phyloP scores from a whole-genome alignment of 2,329 filamentous ascomycete species.

The Botrytis squamosa region DNA sequence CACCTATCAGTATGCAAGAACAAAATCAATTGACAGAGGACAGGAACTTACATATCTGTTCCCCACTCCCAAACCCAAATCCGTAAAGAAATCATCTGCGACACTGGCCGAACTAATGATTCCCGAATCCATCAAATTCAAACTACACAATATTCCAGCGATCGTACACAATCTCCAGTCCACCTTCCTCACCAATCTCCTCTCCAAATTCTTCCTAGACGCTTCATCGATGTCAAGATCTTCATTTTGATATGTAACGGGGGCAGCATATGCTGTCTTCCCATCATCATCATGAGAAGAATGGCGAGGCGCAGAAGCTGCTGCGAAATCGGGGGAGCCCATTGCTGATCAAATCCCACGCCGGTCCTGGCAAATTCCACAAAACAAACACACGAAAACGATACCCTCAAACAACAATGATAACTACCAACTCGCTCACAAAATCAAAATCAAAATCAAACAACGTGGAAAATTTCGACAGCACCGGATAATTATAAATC shows the following conservation, averaged over 20 bases:
- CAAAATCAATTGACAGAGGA: neutral
- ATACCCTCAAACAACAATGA: neutral
- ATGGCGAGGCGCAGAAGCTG: neutral
- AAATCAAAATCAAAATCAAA: neutral
- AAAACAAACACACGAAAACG: neutral
- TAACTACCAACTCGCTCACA: neutral
- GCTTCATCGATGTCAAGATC: neutral
- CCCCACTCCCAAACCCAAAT: constrained; percentile 59
- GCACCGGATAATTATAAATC: neutral
- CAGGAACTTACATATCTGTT: constrained; percentile 53
- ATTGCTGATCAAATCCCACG: neutral
- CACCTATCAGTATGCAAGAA: neutral
- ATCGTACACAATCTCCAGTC: constrained; percentile 69
- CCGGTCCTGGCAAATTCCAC: neutral
- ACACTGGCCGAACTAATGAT: constrained; percentile 69
- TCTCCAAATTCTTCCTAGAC: constrained; percentile 36
- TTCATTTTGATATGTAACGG: neutral
- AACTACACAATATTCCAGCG: constrained; percentile 66
- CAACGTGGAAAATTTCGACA: neutral
- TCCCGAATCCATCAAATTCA: constrained; percentile 68
- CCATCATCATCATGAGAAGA: neutral
- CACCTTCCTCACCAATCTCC: constrained; percentile 58
- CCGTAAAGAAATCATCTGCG: constrained; percentile 48
- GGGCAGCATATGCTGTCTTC: neutral
- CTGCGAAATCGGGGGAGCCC: constrained; percentile 10